Evolutionary conservation across 2,329 filamentous ascomycete species (phyloP), one percentile per base, ranked within the genome.

Genomic region (Mycosphaerella sp.): DNA sequence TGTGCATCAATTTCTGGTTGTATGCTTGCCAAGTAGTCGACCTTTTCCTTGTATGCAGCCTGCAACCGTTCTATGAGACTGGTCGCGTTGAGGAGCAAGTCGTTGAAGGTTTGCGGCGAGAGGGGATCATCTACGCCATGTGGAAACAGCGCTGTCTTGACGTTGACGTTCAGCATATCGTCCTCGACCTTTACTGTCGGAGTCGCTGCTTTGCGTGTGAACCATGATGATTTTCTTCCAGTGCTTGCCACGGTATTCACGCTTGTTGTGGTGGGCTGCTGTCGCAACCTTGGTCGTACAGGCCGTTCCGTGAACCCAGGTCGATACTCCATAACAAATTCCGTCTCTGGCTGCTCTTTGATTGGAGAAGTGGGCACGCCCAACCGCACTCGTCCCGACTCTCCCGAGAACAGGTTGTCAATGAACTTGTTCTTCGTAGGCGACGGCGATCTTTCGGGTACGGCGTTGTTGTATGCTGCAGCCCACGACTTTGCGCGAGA

Each of bases 61-160:
- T 82, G 80, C 61, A 81, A 74, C 27, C 74, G 72, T 47, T 71
- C 67, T 41, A 83, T 69, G 1, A 81, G 67, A n/a, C 67, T 68
- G 59, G 79, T 77, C 41, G 80, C 80, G 58, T 79, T 79, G 25
- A 72, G 68, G 39, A 79, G 74, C 10, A 84, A 72, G 49, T 75
- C 74, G 60, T 80, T 74, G 67, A 81, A 78, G 1, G 78, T 75
- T 37, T 76, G 73, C 4, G 78, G 76, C 2, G 73, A 73, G 14
- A 74, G 69, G 2, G 76, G 70, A 54, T 77, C 71, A 12, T 71
- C 65, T 0, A 73, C 70, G 2, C 74, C 75, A 32, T 75, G 66
- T 5, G 79, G 77, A 57, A 79, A 81, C 36, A 83, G 72, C 5
- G 76, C 69, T 25, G 72, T 70, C 32, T 70, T 68, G 57, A 82